Base-by-base conservation (phyloP, 2,329 filamentous ascomycete species). In the Dryadomyces quercivorus region DNA sequence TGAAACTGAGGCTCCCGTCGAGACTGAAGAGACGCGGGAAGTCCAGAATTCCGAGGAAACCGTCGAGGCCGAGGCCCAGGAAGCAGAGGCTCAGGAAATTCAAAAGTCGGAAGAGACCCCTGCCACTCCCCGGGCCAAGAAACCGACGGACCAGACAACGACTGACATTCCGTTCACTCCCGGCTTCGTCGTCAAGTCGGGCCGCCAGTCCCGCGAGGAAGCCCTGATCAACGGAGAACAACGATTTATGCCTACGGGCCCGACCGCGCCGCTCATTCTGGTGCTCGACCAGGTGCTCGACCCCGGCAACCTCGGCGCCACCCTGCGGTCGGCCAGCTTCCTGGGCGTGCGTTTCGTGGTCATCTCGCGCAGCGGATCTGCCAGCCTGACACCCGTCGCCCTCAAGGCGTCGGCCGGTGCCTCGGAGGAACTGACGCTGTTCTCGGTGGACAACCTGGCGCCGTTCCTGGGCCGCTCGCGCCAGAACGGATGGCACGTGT, bases 371-470 rank as follows among this genome's bases (percentile, higher is more conserved):
- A 80, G 81, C 56, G 85, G 82, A 62, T 88, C 85, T 16, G 86
- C 91, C 0, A 78, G 82, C 0, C 73, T 96, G 57, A 86, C 84
- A 8, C 78, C 89, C 0, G 80, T 91, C 9, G 84, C 88, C 0
- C 77, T 95, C 57, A 97, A 97, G 68, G 86, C 92, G 0, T 90
- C 91, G 1, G 84, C 89, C 0, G 93, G 93, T 8, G 92, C 92
- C 3, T 84, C 87, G 3, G 93, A 98, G 70, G 81, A 82, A 34
- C 72, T 96, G 51, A 80, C 81, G 0, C 70, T 96, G 1, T 82
- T 96, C 57, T 78, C 80, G 0, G 76, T 94, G 20, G 73, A 75
- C 34, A 80, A 85, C 34, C 78, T 89, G 0, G 71, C 75, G 0
- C 73, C 76, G 2, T 96, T 98, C 63, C 73, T 97, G 16, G 71